Conservation (phyloP, 805 yeast genomes). For the Jamesozyma piceae region DNA sequence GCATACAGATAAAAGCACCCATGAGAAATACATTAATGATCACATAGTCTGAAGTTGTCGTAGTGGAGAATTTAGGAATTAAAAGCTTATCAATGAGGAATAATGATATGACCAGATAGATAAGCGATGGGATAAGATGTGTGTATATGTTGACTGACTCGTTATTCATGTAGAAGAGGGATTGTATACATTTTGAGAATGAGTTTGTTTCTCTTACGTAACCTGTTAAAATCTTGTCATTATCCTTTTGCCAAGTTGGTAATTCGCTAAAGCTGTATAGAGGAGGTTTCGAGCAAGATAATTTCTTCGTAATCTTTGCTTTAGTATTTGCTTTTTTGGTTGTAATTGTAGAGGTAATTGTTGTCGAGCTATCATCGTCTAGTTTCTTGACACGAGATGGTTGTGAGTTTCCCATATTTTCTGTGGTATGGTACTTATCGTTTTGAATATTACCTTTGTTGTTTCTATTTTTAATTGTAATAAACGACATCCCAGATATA, state of each 20-base stretch:
- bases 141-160: slow-evolving; percentile 66
- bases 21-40: slow-evolving; percentile 45
- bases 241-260: slow-evolving; percentile 68
- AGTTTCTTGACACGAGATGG: too few relatives aligned
- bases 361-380: neutral
- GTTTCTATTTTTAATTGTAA: too few relatives aligned
- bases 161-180: slow-evolving; percentile 52
- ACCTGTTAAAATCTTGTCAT: slow-evolving; percentile 54
- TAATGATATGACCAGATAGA: slow-evolving; percentile 21
- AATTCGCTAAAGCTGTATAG: slow-evolving; percentile 41
- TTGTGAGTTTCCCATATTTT: too few relatives aligned
- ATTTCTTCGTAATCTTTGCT: neutral
- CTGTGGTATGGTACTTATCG: too few relatives aligned
- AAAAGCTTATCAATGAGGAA: slow-evolving; percentile 24
- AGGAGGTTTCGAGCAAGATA: neutral
- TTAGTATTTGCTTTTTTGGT: neutral
- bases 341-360: neutral
- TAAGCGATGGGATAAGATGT: slow-evolving; percentile 42
- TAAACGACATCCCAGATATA: too few relatives aligned
- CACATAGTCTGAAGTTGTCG: slow-evolving; percentile 37
- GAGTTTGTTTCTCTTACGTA: slow-evolving; percentile 52
- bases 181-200: slow-evolving; percentile 36
- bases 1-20: slow-evolving; percentile 52
- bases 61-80: slow-evolving; percentile 29
- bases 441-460: too few relatives aligned